Percentiles rank a stretch among this genome's conserved stretches.
phyloP scores from a whole-genome alignment of 371 early-diverging fungal species.

The Mortierella sp. region DNA sequence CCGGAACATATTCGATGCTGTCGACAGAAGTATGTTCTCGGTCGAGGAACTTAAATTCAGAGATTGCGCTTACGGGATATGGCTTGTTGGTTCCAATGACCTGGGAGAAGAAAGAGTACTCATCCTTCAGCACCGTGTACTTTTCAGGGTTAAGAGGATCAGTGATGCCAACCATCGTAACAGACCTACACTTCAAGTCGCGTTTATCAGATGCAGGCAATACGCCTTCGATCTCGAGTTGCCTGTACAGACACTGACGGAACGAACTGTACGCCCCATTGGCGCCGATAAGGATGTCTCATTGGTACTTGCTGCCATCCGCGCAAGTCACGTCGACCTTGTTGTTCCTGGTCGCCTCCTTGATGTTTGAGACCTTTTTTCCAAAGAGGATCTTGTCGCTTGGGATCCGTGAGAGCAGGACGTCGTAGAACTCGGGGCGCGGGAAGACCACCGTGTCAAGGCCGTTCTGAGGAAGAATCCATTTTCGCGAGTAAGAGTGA shows the following conservation, averaged over 20 bases:
- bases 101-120: not conserved
- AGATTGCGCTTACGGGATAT: not conserved
- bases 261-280: constrained; percentile 21
- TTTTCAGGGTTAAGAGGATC: not conserved
- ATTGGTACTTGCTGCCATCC: constrained; percentile 21
- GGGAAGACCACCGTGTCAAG: not conserved
- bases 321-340: constrained; percentile 5
- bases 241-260: constrained; percentile 21
- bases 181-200: constrained; percentile 17
- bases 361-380: constrained; percentile 11
- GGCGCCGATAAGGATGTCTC: constrained; percentile 21
- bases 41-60: not conserved
- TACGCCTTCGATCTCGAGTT: constrained; percentile 4
- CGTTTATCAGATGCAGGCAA: constrained; percentile 20
- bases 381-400: constrained; percentile 14
- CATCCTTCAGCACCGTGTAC: not conserved
- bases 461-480: not conserved
- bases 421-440: constrained; percentile 20
- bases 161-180: constrained; percentile 11
- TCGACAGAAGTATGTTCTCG: not conserved
- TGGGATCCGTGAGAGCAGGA: constrained; percentile 17
- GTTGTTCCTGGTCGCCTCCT: not conserved
- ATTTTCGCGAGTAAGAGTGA: not conserved
- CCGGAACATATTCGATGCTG: not conserved
- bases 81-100: not conserved